phyloP scores from a whole-genome alignment of 129 eudicot species.

The Tagetes patula region DNA sequence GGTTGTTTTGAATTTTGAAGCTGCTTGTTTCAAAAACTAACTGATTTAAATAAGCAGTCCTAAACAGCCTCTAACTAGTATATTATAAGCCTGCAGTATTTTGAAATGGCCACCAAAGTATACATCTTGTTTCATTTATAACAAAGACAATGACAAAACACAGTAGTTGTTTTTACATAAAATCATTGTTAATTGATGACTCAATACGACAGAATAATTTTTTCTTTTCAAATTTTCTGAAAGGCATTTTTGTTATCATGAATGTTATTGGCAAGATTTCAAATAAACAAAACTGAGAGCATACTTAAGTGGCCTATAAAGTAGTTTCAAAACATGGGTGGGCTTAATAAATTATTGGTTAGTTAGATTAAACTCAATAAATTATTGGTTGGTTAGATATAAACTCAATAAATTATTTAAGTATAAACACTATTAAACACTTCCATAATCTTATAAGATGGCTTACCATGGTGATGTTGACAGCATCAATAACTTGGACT shows the following conservation, averaged over 20 bases:
- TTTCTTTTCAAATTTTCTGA: background rate
- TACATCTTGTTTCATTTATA: background rate
- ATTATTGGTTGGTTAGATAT: background rate
- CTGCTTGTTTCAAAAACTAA: too few relatives aligned
- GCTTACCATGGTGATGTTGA: slow-evolving; percentile 83
- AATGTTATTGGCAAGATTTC: background rate
- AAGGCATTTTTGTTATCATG: background rate
- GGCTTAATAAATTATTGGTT: background rate
- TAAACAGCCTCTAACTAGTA: background rate
- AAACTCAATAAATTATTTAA: background rate
- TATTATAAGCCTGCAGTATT: background rate
- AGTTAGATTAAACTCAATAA: background rate
- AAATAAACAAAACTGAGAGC: background rate
- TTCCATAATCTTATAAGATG: background rate
- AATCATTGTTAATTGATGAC: background rate
- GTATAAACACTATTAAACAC: background rate
- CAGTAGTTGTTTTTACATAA: background rate
- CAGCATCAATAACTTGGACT: slow-evolving; percentile 62
- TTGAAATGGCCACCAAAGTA: background rate
- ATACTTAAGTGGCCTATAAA: background rate
- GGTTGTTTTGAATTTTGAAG: too few relatives aligned
- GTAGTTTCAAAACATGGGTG: background rate
- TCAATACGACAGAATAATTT: background rate
- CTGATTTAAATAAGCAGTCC: background rate
- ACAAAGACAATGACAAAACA: background rate